Conservation (phyloP, 2,329 filamentous ascomycete genomes). For the Fusarium denticulatum region DNA sequence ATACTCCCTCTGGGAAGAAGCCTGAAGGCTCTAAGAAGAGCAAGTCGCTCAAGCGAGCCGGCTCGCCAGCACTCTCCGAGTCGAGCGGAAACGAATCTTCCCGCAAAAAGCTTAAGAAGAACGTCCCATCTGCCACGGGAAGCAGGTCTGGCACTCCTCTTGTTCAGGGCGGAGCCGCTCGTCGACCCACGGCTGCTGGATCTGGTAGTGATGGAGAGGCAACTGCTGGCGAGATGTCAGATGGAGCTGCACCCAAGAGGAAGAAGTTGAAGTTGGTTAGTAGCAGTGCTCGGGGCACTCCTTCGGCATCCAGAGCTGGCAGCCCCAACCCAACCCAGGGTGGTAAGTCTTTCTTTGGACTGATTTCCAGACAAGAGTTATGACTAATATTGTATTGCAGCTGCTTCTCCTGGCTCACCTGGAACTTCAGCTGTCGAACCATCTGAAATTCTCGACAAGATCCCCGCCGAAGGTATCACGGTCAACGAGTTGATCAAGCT, state of each 20-base stretch:
- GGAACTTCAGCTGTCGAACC: constrained; percentile 53
- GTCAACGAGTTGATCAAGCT: constrained; percentile 64
- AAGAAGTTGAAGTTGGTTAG: constrained; percentile 65
- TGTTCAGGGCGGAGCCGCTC: constrained; percentile 52
- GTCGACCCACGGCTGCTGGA: constrained; percentile 58
- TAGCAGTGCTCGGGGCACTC: constrained; percentile 60
- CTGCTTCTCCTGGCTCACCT: constrained; percentile 50
- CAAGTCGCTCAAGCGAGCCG: constrained; percentile 80
- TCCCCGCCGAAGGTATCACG: constrained; percentile 64
- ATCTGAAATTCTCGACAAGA: constrained; percentile 64
- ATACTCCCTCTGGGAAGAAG: constrained; percentile 61
- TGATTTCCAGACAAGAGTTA: background rate
- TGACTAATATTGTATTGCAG: constrained; percentile 34
- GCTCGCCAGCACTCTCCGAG: constrained; percentile 88
- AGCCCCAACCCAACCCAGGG: constrained; percentile 63
- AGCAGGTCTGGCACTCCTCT: constrained; percentile 68
- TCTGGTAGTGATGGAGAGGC: constrained; percentile 78
- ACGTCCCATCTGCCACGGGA: constrained; percentile 57
- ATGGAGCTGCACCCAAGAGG: constrained; percentile 61
- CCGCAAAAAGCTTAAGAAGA: constrained; percentile 80
- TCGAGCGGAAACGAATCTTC: constrained; percentile 91
- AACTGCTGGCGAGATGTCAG: constrained; percentile 74
- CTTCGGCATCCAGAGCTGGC: constrained; percentile 67
- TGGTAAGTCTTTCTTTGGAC: constrained; percentile 46
- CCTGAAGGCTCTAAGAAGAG: constrained; percentile 58